Evolutionary conservation across 371 early-diverging fungal species (phyloP).

Genomic region (Gilbertella persicaria): DNA sequence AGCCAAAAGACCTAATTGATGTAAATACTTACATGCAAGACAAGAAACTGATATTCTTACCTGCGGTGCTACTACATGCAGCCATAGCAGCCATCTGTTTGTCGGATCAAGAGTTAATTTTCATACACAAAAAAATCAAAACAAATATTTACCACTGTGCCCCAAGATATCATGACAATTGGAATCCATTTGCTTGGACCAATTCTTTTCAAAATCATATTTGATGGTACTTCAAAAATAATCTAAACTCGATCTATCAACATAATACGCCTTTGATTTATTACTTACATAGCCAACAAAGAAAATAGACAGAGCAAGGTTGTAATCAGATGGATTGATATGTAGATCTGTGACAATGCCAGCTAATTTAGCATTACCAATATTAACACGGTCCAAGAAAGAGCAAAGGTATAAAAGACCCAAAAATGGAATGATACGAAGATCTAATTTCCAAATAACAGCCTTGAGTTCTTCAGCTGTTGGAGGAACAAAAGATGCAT

Average conservation of each 20-base stretch:
- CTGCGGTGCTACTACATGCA: constrained; percentile 39
- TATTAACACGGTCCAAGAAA: constrained; percentile 57
- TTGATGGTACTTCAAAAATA: constrained; percentile 72
- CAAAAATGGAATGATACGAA: constrained; percentile 45
- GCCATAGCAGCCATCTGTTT: constrained; percentile 50
- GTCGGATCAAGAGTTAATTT: constrained; percentile 9
- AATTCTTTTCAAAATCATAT: constrained; percentile 65
- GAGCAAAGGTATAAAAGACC: constrained; percentile 54
- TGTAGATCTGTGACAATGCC: constrained; percentile 44
- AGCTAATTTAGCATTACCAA: constrained; percentile 64
- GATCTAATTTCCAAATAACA: constrained; percentile 48
- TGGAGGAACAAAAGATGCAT: constrained; percentile 13
- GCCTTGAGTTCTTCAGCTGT: constrained; percentile 24
- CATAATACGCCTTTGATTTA: background rate
- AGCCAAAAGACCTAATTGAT: constrained; percentile 38
- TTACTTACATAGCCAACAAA: constrained; percentile 61
- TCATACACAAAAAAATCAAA: background rate
- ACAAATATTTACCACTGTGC: constrained; percentile 30
- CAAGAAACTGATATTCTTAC: background rate
- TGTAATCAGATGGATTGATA: constrained; percentile 50
- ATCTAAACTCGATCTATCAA: constrained; percentile 34
- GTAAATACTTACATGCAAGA: background rate
- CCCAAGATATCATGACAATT: constrained; percentile 55
- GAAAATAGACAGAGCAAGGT: constrained; percentile 62
- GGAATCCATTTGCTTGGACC: constrained; percentile 76